Evolutionary conservation across 179 eudicot species (phyloP).

Genomic region (Vitellaria paradoxa): DNA sequence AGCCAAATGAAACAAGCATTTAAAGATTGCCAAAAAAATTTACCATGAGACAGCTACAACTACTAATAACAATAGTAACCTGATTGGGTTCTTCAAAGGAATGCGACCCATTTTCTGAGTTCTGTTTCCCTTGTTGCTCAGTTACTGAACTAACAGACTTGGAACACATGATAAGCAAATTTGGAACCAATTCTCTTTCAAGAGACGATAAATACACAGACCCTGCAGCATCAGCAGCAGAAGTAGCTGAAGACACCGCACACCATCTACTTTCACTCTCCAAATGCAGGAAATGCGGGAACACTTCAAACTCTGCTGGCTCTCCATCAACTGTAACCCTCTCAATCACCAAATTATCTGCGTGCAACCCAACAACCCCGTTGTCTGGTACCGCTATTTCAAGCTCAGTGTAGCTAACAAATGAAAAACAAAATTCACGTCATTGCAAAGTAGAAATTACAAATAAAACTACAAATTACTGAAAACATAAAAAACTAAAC

Average conservation of each 20-base stretch:
- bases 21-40: neutral
- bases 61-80: constrained; percentile 36
- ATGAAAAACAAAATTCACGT: constrained; percentile 8
- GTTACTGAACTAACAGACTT: constrained; percentile 39
- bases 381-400: constrained; percentile 73
- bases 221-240: constrained; percentile 99
- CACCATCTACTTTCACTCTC: constrained; percentile 93
- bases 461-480: neutral
- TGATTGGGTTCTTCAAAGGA: constrained; percentile 56
- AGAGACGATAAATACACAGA: constrained; percentile 84
- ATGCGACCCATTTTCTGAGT: constrained; percentile 56
- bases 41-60: neutral
- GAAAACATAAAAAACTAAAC: neutral
- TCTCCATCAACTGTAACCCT: constrained; percentile 84
- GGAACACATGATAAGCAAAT: constrained; percentile 85
- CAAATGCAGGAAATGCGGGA: constrained; percentile 79
- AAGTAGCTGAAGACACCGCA: constrained; percentile 84
- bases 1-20: neutral
- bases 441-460: neutral
- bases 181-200: constrained; percentile 89
- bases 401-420: constrained; percentile 78
- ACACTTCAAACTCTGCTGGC: constrained; percentile 78
- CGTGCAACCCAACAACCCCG: constrained; percentile 87
- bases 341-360: constrained; percentile 91
- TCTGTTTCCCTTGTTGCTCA: constrained; percentile 35